A percentile compares a stretch with the other conserved stretches of the same genome.
phyloP scores from a whole-genome alignment of 2,329 filamentous ascomycete genomes.

The Anthostomella pinea region DNA sequence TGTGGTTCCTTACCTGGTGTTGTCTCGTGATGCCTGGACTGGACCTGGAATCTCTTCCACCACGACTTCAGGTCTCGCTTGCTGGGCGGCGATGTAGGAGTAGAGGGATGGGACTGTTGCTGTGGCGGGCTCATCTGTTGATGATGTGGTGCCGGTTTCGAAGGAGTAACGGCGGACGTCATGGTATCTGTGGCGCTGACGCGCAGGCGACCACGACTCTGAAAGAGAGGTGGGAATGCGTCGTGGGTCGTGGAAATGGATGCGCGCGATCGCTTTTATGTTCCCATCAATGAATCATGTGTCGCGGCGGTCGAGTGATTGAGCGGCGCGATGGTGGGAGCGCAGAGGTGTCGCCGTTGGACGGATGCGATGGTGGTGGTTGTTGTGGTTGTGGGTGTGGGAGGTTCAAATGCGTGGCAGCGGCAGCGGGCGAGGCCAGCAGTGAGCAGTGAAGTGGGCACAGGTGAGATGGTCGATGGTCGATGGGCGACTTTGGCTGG shows the following conservation, averaged over 20 bases:
- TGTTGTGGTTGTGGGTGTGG: no score
- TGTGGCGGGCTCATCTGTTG: conserved; percentile 26
- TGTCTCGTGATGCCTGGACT: conserved; percentile 54
- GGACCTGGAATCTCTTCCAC: conserved; percentile 94
- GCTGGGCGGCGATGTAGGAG: conserved; percentile 68
- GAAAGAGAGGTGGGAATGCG: conserved; percentile 11
- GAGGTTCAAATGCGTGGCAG: no score
- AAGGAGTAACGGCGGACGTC: conserved; percentile 31
- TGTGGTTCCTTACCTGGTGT: conserved; percentile 49
- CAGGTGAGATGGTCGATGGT: no score
- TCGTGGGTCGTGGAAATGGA: conserved; percentile 12
- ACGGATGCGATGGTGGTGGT: not conserved
- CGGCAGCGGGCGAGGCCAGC: no score
- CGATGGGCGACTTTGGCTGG: no score
- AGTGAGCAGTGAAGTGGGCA: no score
- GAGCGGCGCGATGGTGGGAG: conserved; percentile 12
- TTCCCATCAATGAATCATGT: no score
- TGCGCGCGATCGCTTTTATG: conserved; percentile 16
- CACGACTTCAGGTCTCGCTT: conserved; percentile 89
- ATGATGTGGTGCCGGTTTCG: conserved; percentile 23
- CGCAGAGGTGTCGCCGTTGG: conserved; percentile 1
- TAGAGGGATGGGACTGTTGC: conserved; percentile 27
- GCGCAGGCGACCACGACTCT: conserved; percentile 28
- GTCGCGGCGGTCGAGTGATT: conserved; percentile 3
- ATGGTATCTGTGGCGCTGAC: conserved; percentile 33